Base-by-base conservation (phyloP, 2,329 filamentous ascomycete species). In the Verticillium dahliae region DNA sequence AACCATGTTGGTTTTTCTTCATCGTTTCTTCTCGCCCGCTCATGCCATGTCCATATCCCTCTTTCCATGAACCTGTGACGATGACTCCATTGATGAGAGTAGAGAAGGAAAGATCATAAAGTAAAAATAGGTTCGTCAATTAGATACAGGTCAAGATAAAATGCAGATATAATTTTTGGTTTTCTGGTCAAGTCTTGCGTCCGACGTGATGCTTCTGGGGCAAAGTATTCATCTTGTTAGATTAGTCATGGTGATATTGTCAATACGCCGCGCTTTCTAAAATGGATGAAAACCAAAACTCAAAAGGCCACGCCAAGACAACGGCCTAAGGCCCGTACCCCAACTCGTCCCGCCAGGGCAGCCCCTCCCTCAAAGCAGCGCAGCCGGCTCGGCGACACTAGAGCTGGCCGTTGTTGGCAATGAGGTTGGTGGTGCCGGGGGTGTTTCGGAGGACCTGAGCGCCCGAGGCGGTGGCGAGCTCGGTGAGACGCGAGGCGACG, bases 391-490 rank as follows among this genome's bases (percentile, higher is more conserved):
- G 9, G 45, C n/a, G n/a, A 18, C 45, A 59, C 58, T 59, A 73
- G 59, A 64, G 61, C 65, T 73, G 71, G 62, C 82, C 83, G 71
- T 86, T 86, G 76, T 85, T 85, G 69, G 81, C 84, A 66, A 86
- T 86, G 64, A 80, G 69, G 66, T 65, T 72, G 22, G 83, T 85
- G 4, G 84, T 86, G 57, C 72, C 74, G 38, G 60, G 63, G 15
- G 66, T 67, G 68, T 82, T 83, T 63, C 72, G 70, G 38, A 56
- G 55, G 60, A 85, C 83, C 6, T 57, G 52, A 4, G 81, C 79
- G 50, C 79, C 78, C 2, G 78, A 78, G 41, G 70, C 65, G n/a
- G 67, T 67, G 54, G 83, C 85, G 33, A 88, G 79, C 63, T 75
- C 70, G 75, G 81, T 81, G 69, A 88, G 81, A 65, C 79, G 75